Conservation (phyloP, 1,139 yeast genomes). For the Yamadazyma diospyri region DNA sequence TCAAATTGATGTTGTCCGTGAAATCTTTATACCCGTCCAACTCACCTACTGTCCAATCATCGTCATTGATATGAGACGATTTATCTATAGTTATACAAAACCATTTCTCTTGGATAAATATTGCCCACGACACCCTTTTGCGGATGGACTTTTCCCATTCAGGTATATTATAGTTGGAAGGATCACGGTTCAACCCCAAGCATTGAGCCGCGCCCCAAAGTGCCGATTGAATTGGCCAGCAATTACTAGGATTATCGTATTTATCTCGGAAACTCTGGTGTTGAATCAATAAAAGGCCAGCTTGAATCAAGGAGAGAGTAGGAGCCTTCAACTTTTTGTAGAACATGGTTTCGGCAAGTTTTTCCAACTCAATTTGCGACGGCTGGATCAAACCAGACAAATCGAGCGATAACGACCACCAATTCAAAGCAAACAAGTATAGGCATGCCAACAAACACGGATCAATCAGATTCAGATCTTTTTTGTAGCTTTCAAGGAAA, state of each 20-base stretch:
- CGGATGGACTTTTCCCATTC: conserved; percentile 11
- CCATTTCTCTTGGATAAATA: conserved; percentile 16
- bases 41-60: conserved; percentile 13
- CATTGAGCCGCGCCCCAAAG: conserved; percentile 12
- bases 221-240: conserved; percentile 15
- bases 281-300: conserved; percentile 14
- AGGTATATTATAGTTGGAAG: conserved; percentile 11
- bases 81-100: conserved; percentile 14
- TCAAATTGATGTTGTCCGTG: conserved; percentile 7
- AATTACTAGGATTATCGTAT: conserved; percentile 10
- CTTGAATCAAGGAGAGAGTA: conserved; percentile 13
- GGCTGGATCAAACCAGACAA: conserved; percentile 11
- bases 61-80: conserved; percentile 10
- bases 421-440: conserved; percentile 15
- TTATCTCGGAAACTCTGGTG: conserved; percentile 14
- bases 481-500: conserved; percentile 10
- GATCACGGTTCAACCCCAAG: conserved; percentile 13
- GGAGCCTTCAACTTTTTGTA: conserved; percentile 12
- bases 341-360: conserved; percentile 12
- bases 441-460: conserved; percentile 13
- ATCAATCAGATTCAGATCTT: conserved; percentile 6
- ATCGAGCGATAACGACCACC: conserved; percentile 16
- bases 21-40: conserved; percentile 11
- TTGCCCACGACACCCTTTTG: conserved; percentile 14
- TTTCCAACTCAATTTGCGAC: conserved; percentile 12